phyloP scores from a whole-genome alignment of 257 asterid species.

The Gardenia jasminoides region DNA sequence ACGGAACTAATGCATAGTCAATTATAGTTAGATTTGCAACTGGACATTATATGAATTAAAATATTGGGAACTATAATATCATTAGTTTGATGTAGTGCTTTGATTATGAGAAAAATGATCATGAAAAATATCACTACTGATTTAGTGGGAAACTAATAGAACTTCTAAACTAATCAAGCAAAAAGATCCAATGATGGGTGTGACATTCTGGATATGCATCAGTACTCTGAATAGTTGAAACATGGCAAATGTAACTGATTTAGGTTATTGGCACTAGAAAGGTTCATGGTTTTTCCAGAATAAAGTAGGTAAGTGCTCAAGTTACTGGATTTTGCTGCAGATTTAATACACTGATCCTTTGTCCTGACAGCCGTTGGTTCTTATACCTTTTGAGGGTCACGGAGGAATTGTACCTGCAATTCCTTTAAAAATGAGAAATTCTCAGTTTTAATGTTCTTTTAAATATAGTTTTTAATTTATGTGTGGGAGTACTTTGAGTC shows the following conservation, averaged over 20 bases:
- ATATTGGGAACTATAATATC: not conserved
- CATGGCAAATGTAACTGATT: not conserved
- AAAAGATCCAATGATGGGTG: not conserved
- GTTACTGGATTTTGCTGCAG: not conserved
- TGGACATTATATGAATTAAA: not conserved
- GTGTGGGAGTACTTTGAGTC: not conserved
- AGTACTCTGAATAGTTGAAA: not conserved
- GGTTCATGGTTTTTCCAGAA: not conserved
- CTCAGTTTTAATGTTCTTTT: not conserved
- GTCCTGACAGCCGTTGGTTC: not conserved
- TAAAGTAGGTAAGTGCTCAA: not conserved
- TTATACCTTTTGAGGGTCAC: not conserved
- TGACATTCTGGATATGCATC: not conserved
- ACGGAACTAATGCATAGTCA: not conserved
- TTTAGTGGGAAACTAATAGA: not conserved
- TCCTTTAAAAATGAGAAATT: not conserved
- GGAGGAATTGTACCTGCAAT: not conserved
- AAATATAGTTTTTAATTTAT: no score
- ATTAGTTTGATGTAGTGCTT: not conserved
- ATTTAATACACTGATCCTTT: not conserved
- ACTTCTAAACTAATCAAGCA: not conserved
- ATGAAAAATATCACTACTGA: not conserved
- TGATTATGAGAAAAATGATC: not conserved
- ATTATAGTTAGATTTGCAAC: not conserved
- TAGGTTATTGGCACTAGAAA: not conserved